These are phyloP conservation scores for Cryptomeria japonica DNA, from an alignment of 75 land plant species.

Conservation along the genomic window DNA sequence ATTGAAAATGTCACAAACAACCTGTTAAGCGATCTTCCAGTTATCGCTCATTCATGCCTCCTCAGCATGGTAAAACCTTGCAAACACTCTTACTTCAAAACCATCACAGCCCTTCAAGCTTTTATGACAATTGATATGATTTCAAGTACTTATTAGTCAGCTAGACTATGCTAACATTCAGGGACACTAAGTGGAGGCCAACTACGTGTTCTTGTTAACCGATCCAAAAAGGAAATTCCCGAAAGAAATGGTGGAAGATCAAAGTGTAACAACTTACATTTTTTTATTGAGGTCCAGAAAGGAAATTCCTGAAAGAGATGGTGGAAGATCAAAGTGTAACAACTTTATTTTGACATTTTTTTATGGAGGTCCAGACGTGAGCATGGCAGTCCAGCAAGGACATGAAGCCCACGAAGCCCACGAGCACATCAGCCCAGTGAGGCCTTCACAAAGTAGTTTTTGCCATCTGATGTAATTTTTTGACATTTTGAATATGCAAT, in stretches of 20 bases:
- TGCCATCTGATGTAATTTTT: no score
- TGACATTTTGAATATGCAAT: neutral
- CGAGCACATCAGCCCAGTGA: no score
- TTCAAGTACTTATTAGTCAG: neutral
- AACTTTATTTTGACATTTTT: no score
- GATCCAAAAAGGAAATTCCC: neutral
- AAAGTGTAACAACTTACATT: neutral
- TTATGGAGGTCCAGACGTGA: no score
- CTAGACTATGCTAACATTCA: neutral
- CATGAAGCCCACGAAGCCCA: no score
- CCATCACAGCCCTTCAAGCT: neutral
- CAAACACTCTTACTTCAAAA: neutral
- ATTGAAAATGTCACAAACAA: constrained; percentile 85
- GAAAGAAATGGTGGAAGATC: neutral
- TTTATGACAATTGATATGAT: neutral
- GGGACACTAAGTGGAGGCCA: neutral
- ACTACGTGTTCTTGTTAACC: no score
- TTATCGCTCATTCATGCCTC: neutral
- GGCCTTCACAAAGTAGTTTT: no score
- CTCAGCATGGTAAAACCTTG: neutral
- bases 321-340: neutral
- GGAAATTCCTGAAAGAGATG: neutral
- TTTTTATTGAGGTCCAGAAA: no score
- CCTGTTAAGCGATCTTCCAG: constrained; percentile 45
- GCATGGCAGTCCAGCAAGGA: no score